Conservation (phyloP, 2,329 filamentous ascomycete genomes). For the Elsinoe necatrix region DNA sequence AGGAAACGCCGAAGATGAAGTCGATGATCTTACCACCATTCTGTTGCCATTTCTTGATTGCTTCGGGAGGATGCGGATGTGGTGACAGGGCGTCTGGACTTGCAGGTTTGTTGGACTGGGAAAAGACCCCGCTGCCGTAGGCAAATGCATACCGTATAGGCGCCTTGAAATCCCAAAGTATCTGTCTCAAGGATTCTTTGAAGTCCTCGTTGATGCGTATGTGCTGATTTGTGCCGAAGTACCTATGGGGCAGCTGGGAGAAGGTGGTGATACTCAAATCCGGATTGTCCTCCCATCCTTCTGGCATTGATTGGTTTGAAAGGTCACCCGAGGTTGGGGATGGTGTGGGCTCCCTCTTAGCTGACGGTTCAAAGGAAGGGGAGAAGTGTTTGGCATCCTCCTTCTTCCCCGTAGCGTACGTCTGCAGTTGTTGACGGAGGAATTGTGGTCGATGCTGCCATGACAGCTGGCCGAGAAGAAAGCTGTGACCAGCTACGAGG, state of each 20-base stretch:
- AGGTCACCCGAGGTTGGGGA: conserved; percentile 18
- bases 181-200: conserved; percentile 77
- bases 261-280: conserved; percentile 65
- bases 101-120: conserved; percentile 51
- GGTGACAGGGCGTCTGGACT: conserved; percentile 47
- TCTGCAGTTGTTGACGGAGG: conserved; percentile 18
- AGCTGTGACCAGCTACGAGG: conserved; percentile 28
- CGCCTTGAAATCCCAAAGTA: conserved; percentile 84
- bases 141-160: conserved; percentile 95
- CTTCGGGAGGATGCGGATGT: conserved; percentile 73
- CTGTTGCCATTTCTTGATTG: conserved; percentile 75
- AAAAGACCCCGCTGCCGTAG: conserved; percentile 93
- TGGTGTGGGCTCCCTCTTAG: conserved; percentile 14
- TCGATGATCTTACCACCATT: conserved; percentile 94
- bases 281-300: conserved; percentile 68
- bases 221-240: conserved; percentile 92
- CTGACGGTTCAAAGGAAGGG: not conserved
- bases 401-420: conserved; percentile 17
- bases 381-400: conserved; percentile 16
- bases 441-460: conserved; percentile 27
- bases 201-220: conserved; percentile 94
- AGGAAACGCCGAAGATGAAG: conserved; percentile 92
- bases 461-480: conserved; percentile 27
- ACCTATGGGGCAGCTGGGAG: conserved; percentile 64
- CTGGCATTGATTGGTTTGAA: conserved; percentile 32